These are phyloP conservation scores for Boletus speciosus DNA, from an alignment of 768 basidiomycete species.

Conservation along the genomic window DNA sequence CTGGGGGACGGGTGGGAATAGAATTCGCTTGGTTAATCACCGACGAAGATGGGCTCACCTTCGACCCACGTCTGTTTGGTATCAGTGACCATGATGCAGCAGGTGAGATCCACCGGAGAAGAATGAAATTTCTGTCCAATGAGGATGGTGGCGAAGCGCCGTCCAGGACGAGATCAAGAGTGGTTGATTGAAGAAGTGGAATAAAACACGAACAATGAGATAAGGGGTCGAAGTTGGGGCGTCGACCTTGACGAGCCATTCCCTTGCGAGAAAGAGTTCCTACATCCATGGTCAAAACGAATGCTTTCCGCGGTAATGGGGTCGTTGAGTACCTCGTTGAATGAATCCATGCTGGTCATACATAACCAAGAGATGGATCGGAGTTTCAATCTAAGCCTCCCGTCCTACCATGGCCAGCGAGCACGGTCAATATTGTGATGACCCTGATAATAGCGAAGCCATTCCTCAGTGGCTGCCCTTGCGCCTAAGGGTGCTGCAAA, in stretches of 20 bases:
- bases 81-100: slow-evolving; percentile 66
- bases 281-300: slow-evolving; percentile 22
- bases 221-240: slow-evolving; percentile 59
- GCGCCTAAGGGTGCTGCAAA: slow-evolving; percentile 38
- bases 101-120: slow-evolving; percentile 53
- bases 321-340: slow-evolving; percentile 39
- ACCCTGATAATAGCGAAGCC: slow-evolving; percentile 44
- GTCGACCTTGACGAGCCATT: slow-evolving; percentile 74
- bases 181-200: slow-evolving; percentile 3
- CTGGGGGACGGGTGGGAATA: slow-evolving; percentile 33
- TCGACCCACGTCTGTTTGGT: slow-evolving; percentile 74
- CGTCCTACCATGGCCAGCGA: slow-evolving; percentile 14
- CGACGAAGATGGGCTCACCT: slow-evolving; percentile 41
- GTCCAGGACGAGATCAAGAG: slow-evolving; percentile 3
- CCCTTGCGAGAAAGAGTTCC: slow-evolving; percentile 60
- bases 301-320: background rate
- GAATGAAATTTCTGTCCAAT: slow-evolving; percentile 58
- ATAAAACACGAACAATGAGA: slow-evolving; percentile 55
- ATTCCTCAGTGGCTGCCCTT: slow-evolving; percentile 35
- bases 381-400: slow-evolving; percentile 20
- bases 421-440: slow-evolving; percentile 27
- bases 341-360: slow-evolving; percentile 40
- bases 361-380: slow-evolving; percentile 6
- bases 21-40: slow-evolving; percentile 21
- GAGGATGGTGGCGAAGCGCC: slow-evolving; percentile 5